Base-by-base conservation (phyloP, 2,329 filamentous ascomycete species). In the Albifimbria verrucaria region DNA sequence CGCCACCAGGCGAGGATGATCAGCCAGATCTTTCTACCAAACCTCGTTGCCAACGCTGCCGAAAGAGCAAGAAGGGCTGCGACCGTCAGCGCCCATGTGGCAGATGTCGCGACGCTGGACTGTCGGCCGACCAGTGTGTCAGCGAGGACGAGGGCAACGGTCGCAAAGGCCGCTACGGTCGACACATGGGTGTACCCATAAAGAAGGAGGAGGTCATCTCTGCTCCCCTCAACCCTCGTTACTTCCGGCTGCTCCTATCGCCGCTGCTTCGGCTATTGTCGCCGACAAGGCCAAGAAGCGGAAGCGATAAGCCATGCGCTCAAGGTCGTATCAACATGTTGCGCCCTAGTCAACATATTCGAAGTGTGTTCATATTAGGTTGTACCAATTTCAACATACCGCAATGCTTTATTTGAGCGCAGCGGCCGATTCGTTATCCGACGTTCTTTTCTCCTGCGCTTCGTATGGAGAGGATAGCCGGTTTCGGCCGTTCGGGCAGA, bases 21-120 rank as follows among this genome's bases (percentile, higher is more conserved):
- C 78, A 96, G 48, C 94, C 92, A 3, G 93, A 99, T 63, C 77
- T 97, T 20, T 97, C 93, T 1, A 92, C 89, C 60, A 97, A 97
- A 75, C 94, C 94, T 52, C 92, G 94, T 57, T 99, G 94, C 78
- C 94, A 99, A 71, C 89, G 94, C 54, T 99, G 94, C 79, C 89
- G 94, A 65, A 99, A 99, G 83, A 97, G 93, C 76, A 99, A 99
- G 81, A 99, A 99, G 76, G 94, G 94, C 12, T 99, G 94, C 68
- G 94, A 99, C 75, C 88, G 94, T 54, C 94, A 97, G 73, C 87
- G 94, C 39, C 94, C 94, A 24, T 99, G 94, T 67, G 90, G 92
- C 52, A 86, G 94, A 58, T 99, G 94, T 83, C 91, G 92, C 70
- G 94, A 99, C 73, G 94, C 94, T 43, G 94, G 94, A 20, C 90